Base-by-base conservation (phyloP, 2,329 filamentous ascomycete species). In the Pseudogymnoascus sp. region DNA sequence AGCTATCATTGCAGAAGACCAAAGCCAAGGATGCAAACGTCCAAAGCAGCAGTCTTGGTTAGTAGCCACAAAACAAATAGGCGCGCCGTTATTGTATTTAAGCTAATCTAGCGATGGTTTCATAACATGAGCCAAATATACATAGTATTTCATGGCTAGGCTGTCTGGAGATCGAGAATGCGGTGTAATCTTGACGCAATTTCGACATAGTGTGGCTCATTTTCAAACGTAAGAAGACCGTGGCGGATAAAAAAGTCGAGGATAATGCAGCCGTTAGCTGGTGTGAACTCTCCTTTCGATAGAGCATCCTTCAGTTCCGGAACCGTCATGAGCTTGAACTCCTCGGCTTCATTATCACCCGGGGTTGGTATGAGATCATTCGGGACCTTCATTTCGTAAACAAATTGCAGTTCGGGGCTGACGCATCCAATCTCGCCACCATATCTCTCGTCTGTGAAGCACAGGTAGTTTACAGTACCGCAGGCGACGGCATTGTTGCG, bases 231-330 rank as follows among this genome's bases (percentile, higher is more conserved):
- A 16, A 76, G 10, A 26, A 75, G 65, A 1, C 73, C 71, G 66
- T 72, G 72, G 37, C 69, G 61, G 53, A 75, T 70, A 14, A 76
- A 76, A 64, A 73, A 74, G 13, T 74, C 70, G 8, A 76, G 63
- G 16, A 73, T 16, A 65, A 13, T 72, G 70, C n/a, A 75, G 62
- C 7, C 70, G 68, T 61, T 71, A 70, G 66, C 73, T 72, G 5
- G 68, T 74, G 40, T 74, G 40, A 76, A 75, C 50, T 67, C 64
- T 2, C 70, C 69, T 3, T 50, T 44, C 6, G 47, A 37, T 63
- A 76, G 44, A 1, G 72, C 72, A 4, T 61, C 33, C n/a, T 68
- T 47, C 1, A 74, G 66, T 47, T 74, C 65, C 0, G 69, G 67
- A 1, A 74, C 44, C 3, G 50, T 65, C 65, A 69, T 69, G 6